Evolutionary conservation across 441 rosid genomes (phyloP).

Genomic region (Eutrema salsugineum): DNA sequence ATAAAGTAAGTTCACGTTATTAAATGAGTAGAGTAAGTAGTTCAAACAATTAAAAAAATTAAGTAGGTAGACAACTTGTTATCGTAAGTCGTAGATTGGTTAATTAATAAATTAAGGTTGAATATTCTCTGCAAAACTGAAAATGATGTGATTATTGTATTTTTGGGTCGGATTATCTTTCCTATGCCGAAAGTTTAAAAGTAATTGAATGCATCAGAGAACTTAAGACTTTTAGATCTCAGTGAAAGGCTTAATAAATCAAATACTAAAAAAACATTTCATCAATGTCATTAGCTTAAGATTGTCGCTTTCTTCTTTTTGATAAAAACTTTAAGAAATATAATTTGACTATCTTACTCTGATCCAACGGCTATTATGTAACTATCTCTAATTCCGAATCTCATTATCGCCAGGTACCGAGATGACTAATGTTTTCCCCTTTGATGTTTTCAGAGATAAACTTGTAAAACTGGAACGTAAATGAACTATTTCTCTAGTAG

Average conservation of each 20-base stretch:
- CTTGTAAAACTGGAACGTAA: background rate
- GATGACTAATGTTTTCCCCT: background rate
- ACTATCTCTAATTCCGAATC: background rate
- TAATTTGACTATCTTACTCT: too few species aligned
- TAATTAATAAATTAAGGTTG: slow-evolving; percentile 8
- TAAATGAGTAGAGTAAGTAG: background rate
- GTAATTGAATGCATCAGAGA: slow-evolving; percentile 13
- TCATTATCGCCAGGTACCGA: background rate
- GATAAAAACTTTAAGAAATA: background rate
- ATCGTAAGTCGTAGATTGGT: background rate
- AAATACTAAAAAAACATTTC: background rate
- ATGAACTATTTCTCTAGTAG: background rate
- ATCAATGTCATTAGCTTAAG: slow-evolving; percentile 3
- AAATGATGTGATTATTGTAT: slow-evolving; percentile 1
- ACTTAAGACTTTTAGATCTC: slow-evolving; percentile 21
- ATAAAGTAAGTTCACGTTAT: background rate
- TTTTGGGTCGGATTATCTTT: slow-evolving; percentile 7
- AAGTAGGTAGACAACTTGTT: background rate
- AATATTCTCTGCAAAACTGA: slow-evolving; percentile 17
- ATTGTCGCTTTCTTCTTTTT: background rate
- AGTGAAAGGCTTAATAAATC: slow-evolving; percentile 21
- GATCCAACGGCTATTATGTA: too few species aligned
- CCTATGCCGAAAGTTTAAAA: slow-evolving; percentile 22
- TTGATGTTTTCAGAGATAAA: background rate
- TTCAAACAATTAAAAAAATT: too few species aligned